Percentiles rank a stretch among this genome's conserved stretches.
phyloP scores from a whole-genome alignment of 345 rosid genomes.

The Linum lewisii region DNA sequence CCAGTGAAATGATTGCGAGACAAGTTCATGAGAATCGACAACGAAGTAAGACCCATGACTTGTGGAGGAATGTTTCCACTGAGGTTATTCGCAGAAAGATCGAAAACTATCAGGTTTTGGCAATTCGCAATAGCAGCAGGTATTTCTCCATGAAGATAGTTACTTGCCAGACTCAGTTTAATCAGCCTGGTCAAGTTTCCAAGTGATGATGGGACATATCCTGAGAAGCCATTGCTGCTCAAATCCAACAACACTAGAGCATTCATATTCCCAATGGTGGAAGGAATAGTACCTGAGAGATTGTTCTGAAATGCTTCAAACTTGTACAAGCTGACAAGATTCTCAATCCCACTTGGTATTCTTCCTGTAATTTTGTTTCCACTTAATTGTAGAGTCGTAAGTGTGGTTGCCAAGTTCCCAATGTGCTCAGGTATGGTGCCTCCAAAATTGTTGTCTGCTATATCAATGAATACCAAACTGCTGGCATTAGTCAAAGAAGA shows the following conservation, averaged over 20 bases:
- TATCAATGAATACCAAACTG: too few relatives aligned
- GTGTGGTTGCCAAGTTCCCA: too few relatives aligned
- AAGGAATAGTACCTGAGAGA: conserved; percentile 6
- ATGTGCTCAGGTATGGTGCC: too few relatives aligned
- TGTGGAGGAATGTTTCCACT: conserved; percentile 3
- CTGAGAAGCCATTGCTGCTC: background rate
- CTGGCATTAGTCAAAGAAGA: too few relatives aligned
- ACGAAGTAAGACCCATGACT: background rate
- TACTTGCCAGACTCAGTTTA: background rate
- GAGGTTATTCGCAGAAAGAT: background rate
- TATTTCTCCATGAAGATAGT: background rate
- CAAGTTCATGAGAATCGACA: conserved; percentile 1
- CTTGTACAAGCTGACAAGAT: background rate
- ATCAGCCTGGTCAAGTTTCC: background rate
- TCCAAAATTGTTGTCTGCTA: too few relatives aligned
- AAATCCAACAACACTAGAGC: background rate
- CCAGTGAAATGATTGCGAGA: background rate
- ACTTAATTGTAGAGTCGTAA: too few relatives aligned
- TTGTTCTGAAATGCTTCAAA: background rate
- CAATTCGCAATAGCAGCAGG: conserved; percentile 7
- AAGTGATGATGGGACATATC: conserved; percentile 3
- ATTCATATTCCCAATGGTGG: background rate
- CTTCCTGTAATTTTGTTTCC: background rate
- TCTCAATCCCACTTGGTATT: conserved; percentile 5
- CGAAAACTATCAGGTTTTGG: background rate